Conservation (phyloP, 1,284 basidiomycete species). For the Sporisorium scitamineum region DNA sequence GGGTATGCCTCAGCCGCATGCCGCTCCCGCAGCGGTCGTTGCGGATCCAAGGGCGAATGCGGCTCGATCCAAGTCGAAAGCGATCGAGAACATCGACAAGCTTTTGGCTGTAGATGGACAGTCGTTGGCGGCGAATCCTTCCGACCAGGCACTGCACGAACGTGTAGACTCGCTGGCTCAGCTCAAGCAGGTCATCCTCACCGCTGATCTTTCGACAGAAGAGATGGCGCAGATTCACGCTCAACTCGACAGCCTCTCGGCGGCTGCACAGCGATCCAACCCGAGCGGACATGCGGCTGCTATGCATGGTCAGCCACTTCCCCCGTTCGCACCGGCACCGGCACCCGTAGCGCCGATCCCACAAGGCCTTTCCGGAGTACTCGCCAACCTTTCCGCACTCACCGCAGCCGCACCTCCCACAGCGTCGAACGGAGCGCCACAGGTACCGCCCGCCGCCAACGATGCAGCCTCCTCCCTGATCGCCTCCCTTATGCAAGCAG, state of each 20-base stretch:
- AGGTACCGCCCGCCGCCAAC: too few species aligned
- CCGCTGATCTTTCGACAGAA: conserved; percentile 79
- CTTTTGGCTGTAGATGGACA: conserved; percentile 56
- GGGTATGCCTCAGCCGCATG: conserved; percentile 45
- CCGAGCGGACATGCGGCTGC: conserved; percentile 61
- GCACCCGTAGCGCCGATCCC: conserved; percentile 54
- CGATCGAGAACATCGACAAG: conserved; percentile 61
- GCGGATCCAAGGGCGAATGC: conserved; percentile 27
- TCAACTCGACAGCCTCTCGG: conserved; percentile 78
- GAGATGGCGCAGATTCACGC: conserved; percentile 83
- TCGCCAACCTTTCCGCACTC: conserved; percentile 31
- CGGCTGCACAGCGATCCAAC: conserved; percentile 14
- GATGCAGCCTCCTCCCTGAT: conserved; percentile 54
- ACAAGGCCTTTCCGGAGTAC: conserved; percentile 39
- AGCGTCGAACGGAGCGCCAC: conserved; percentile 4
- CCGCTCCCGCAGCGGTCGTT: conserved; percentile 18
- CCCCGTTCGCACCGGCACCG: conserved; percentile 14
- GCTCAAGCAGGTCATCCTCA: conserved; percentile 81
- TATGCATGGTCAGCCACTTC: conserved; percentile 32
- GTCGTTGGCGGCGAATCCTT: conserved; percentile 49
- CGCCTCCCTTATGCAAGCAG: conserved; percentile 62
- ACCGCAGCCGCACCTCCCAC: conserved; percentile 9
- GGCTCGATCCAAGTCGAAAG: conserved; percentile 42
- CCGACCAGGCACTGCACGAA: conserved; percentile 33
- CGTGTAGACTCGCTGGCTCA: conserved; percentile 69